phyloP scores from a whole-genome alignment of 257 asterid genomes.

The Solanum ahanhuiri region DNA sequence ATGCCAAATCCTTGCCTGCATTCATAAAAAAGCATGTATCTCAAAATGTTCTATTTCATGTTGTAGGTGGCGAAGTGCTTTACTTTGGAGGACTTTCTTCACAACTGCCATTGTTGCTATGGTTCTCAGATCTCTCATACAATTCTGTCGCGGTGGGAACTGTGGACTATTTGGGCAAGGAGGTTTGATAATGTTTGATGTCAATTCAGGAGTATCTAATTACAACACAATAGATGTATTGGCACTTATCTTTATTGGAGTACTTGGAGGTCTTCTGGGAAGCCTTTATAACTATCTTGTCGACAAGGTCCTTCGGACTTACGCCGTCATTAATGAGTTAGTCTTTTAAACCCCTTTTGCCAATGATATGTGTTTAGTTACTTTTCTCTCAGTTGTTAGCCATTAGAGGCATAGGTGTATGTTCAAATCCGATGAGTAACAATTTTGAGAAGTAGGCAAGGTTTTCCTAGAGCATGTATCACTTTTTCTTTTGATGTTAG shows the following conservation, averaged over 20 bases:
- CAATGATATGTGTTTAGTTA: not conserved
- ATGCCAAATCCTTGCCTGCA: not conserved
- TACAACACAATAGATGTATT: constrained; percentile 61
- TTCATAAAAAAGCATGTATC: not conserved
- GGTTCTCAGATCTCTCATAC: constrained; percentile 62
- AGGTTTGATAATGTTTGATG: constrained; percentile 88
- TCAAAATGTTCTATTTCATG: constrained; percentile 3
- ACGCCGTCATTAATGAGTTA: constrained; percentile 79
- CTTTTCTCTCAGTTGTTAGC: not conserved
- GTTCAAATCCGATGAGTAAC: not conserved
- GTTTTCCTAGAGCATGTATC: not conserved
- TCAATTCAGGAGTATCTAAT: constrained; percentile 47
- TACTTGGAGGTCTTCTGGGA: constrained; percentile 86
- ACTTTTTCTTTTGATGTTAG: not conserved
- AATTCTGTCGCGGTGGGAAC: constrained; percentile 55
- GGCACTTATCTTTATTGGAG: constrained; percentile 71
- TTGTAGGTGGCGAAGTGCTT: constrained; percentile 99
- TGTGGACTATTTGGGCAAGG: constrained; percentile 97
- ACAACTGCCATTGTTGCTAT: constrained; percentile 96
- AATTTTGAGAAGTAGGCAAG: not conserved
- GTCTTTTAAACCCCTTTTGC: constrained; percentile 4
- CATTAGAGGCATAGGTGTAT: not conserved
- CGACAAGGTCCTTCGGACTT: constrained; percentile 77
- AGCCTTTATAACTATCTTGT: constrained; percentile 79
- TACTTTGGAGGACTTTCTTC: constrained; percentile 97